Conservation (phyloP, 441 rosid genomes). For the Sinapis alba region DNA sequence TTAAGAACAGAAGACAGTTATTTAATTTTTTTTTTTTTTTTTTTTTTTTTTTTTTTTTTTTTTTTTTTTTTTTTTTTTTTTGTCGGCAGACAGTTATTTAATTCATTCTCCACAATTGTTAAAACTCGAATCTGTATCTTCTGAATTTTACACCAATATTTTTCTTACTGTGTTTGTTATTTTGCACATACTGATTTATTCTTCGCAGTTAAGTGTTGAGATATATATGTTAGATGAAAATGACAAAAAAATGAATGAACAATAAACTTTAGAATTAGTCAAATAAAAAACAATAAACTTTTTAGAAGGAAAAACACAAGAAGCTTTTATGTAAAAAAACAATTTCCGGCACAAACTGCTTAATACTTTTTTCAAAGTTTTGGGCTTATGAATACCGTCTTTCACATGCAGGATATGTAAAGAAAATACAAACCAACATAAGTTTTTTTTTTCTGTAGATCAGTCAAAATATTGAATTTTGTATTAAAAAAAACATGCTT, state of each 20-base stretch:
- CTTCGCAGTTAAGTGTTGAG: not conserved
- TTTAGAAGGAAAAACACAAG: not conserved
- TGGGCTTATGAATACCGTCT: too few species aligned
- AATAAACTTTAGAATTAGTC: not conserved
- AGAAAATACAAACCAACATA: not conserved
- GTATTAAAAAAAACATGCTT: not conserved
- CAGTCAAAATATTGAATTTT: not conserved
- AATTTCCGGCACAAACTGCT: not conserved
- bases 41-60: too few species aligned
- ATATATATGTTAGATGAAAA: not conserved
- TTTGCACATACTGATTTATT: not conserved
- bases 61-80: too few species aligned
- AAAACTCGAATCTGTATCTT: too few species aligned
- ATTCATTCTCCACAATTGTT: too few species aligned
- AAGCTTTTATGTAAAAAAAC: too few species aligned
- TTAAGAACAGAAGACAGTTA: too few species aligned
- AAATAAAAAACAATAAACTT: not conserved
- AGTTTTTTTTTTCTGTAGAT: not conserved
- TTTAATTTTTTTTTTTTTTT: too few species aligned
- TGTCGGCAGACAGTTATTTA: too few species aligned
- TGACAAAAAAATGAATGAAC: not conserved
- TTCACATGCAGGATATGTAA: not conserved
- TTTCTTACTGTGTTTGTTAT: not conserved
- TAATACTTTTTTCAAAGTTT: not conserved
- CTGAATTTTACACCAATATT: too few species aligned